These are phyloP conservation scores for Limnomonas spitsbergensis DNA, from an alignment of 139 green algal species.

Conservation along the genomic window DNA sequence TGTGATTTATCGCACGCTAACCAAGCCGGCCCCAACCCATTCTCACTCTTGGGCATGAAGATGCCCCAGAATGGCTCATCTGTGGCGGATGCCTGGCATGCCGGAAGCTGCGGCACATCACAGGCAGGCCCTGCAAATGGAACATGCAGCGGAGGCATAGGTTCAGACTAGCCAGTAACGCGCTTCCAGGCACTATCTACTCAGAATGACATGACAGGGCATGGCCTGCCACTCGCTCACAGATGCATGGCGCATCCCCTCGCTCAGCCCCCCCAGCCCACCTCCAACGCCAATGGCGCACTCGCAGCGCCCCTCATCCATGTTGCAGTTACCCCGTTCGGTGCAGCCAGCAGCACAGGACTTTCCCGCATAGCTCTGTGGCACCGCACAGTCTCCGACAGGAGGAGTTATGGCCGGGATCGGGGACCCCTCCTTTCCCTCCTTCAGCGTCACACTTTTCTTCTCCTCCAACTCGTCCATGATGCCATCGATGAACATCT, in stretches of 20 bases:
- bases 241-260: no score
- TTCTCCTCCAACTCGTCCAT: neutral
- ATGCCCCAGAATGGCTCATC: neutral
- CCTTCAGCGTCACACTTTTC: no score
- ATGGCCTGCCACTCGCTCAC: neutral
- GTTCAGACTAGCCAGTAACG: neutral
- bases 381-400: no score
- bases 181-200: neutral
- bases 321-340: conserved; percentile 15
- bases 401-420: no score
- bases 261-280: no score
- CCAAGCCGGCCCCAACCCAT: neutral
- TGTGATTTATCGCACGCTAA: neutral
- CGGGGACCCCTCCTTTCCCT: no score
- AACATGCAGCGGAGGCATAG: neutral
- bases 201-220: neutral
- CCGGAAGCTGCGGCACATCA: neutral
- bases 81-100: neutral
- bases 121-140: neutral
- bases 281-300: conserved; percentile 4
- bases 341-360: neutral
- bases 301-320: conserved; percentile 13
- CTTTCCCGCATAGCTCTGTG: no score
- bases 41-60: conserved; percentile 9
- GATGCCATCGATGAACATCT: conserved; percentile 1